Evolutionary conservation across 495 filamentous ascomycete genomes (phyloP).

Genomic region (Penicillium daleae): DNA sequence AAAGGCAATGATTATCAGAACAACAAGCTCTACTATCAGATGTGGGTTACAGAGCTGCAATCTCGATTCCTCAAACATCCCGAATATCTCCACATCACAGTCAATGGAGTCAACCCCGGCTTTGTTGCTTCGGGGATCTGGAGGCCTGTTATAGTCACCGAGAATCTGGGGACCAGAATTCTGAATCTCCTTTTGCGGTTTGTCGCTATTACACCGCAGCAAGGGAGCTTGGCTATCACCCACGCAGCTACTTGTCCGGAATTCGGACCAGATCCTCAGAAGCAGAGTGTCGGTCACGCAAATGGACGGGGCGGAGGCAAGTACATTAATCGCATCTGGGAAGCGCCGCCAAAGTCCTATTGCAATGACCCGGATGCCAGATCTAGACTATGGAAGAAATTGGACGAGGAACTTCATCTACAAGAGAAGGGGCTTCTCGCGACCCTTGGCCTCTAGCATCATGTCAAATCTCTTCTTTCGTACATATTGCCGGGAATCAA

Average conservation of each 20-base stretch:
- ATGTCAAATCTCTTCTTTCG: neutral
- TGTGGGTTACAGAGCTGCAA: constrained; percentile 31
- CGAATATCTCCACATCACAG: constrained; percentile 29
- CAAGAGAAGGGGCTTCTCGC: constrained; percentile 22
- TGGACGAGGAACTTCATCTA: constrained; percentile 24
- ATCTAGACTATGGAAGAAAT: constrained; percentile 22
- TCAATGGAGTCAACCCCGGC: constrained; percentile 33
- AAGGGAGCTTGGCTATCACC: constrained; percentile 31
- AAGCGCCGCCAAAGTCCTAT: constrained; percentile 13
- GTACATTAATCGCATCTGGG: constrained; percentile 38
- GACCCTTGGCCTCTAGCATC: constrained; percentile 9
- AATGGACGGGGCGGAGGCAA: constrained; percentile 26
- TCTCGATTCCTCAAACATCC: constrained; percentile 20
- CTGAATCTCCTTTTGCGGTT: neutral
- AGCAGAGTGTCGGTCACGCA: constrained; percentile 17
- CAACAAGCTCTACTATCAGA: constrained; percentile 34
- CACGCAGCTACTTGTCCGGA: constrained; percentile 27
- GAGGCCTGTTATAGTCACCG: neutral
- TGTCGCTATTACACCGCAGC: constrained; percentile 24
- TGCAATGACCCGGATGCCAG: constrained; percentile 20
- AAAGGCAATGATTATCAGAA: constrained; percentile 21
- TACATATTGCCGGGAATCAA: neutral
- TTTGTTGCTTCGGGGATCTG: constrained; percentile 30
- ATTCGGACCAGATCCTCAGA: constrained; percentile 26
- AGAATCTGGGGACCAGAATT: neutral